Base-by-base conservation (phyloP, 768 basidiomycete species). In the Cubamyces lactineus region DNA sequence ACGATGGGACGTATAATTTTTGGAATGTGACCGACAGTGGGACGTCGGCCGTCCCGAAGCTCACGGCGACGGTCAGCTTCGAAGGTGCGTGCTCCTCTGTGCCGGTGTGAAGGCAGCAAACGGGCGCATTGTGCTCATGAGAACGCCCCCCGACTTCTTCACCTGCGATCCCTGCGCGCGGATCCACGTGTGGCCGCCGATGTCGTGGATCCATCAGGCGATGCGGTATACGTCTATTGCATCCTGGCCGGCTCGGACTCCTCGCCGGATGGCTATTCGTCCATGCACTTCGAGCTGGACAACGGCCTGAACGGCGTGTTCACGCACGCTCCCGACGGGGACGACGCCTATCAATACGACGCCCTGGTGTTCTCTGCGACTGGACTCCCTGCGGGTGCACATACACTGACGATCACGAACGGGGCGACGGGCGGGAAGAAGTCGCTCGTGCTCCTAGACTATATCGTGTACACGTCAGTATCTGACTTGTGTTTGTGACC, bases 211-310 rank as follows among this genome's bases (percentile, higher is more conserved):
- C 28, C 28, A 30, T 28, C 55, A 80, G 79, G 79, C 13, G 72
- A 76, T 17, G 79, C 79, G 0, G 66, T 82, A 16, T 80, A 80
- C 66, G 76, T 80, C 4, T 79, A 72, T 57, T 78, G 78, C 60
- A 72, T 74, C 24, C 61, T 77, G 12, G 67, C 77, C 0, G 66
- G 70, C 52, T 67, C 71, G 1, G 60, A 52, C 23, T 46, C 43
- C 5, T 24, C 39, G 45, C 74, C 71, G n/a, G 63, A 67, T 57
- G 76, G 69, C 19, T 51, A 72, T 51, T 59, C 71, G 0, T 71
- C 78, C 57, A 67, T 80, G 70, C 66, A 67, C 2, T 79, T 80
- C 63, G 66, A 73, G n/a, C 69, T 80, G 47, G 79, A 81, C 61
- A 64, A 65, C 21, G 61, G 71, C 15, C 21, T 58, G 9, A 73